Evolutionary conservation across 1,284 basidiomycete species (phyloP), one percentile per base, ranked within the genome.

Genomic region (Abortiporus biennis): DNA sequence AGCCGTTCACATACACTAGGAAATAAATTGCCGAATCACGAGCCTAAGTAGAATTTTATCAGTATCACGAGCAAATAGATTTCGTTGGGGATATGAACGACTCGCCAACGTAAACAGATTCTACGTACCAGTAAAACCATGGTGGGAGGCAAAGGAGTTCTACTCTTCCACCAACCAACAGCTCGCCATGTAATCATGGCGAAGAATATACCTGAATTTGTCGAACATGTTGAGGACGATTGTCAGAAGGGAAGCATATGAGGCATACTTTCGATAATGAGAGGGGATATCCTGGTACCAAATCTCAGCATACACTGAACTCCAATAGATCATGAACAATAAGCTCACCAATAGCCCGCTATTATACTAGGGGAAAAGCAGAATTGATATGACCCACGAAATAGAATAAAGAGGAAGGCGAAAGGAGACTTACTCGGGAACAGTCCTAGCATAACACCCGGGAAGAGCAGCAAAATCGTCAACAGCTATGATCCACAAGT

Each of bases 181-280:
- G 39, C 39, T 21, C 27, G 25, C 25, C 27, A 32, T 15, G 13
- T 19, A 30, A 40, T 30, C 39, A 40, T 13, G 5, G 33, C 3
- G 39, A 40, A 40, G 20, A 32, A 40, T 4, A 40, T 15, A 21
- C 39, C 39, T 40, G 12, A 5, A 12, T n/a, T n/a, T n/a, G n/a
- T n/a, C n/a, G n/a, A n/a, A n/a, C n/a, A n/a, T n/a, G n/a, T n/a
- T n/a, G n/a, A n/a, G n/a, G n/a, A n/a, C n/a, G n/a, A n/a, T n/a
- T n/a, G n/a, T n/a, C n/a, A n/a, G n/a, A n/a, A n/a, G n/a, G n/a
- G n/a, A n/a, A n/a, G n/a, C n/a, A n/a, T n/a, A n/a, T n/a, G n/a
- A n/a, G 16, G 33, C 39, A 32, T 16, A 40, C 39, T 40, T 30
- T 40, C 39, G 27, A 40, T 32, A 20, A 31, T 32, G 6, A 40